phyloP scores from a whole-genome alignment of 2,329 filamentous ascomycete species.

The Incumbomyces lentus region DNA sequence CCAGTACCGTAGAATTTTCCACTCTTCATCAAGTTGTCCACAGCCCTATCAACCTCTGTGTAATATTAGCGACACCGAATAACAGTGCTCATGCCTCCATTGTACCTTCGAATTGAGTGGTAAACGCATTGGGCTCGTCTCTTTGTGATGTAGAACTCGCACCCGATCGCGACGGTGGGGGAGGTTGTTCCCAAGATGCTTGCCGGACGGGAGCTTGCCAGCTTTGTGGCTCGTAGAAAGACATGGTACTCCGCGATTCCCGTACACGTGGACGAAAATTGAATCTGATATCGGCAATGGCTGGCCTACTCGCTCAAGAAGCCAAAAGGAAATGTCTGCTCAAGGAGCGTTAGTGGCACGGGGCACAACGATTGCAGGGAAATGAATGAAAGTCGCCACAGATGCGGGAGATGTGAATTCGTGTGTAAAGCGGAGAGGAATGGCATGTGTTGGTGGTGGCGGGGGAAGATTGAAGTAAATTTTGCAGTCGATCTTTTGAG shows the following conservation, averaged over 20 bases:
- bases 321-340: constrained; percentile 3
- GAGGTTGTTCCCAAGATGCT: constrained; percentile 62
- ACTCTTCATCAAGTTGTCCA: constrained; percentile 93
- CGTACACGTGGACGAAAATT: not conserved
- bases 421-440: constrained; percentile 3
- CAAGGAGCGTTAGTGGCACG: constrained; percentile 4
- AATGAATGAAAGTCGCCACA: not conserved
- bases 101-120: constrained; percentile 78
- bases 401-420: constrained; percentile 3
- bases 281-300: not conserved
- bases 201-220: constrained; percentile 55
- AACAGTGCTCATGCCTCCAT: not conserved
- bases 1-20: constrained; percentile 69
- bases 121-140: constrained; percentile 69
- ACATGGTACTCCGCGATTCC: constrained; percentile 35
- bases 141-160: constrained; percentile 63
- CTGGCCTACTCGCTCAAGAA: not conserved
- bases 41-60: constrained; percentile 85
- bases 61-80: constrained; percentile 22
- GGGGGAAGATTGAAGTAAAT: constrained; percentile 3
- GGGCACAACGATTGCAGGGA: not conserved
- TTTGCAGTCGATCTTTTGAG: not conserved
- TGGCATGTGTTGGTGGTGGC: not conserved
- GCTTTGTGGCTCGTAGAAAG: constrained; percentile 58
- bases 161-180: constrained; percentile 62